phyloP scores from a whole-genome alignment of 1,284 basidiomycete genomes.

The Meira nashicola region DNA sequence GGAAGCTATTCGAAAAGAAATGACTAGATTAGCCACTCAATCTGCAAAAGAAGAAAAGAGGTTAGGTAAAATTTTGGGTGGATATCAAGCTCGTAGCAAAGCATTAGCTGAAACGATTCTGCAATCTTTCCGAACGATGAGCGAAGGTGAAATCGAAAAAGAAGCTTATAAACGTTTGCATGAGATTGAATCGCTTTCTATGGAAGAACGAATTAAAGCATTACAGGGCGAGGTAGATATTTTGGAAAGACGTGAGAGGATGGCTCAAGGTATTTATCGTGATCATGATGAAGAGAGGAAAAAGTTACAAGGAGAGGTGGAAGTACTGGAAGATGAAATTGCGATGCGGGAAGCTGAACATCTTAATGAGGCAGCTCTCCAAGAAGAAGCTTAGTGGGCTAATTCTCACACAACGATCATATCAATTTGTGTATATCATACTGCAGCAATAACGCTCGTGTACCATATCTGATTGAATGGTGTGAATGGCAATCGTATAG shows the following conservation, averaged over 20 bases:
- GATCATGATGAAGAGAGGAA: constrained; percentile 27
- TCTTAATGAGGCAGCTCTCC: constrained; percentile 20
- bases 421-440: background rate
- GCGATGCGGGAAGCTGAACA: constrained; percentile 47
- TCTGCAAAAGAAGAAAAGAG: constrained; percentile 88
- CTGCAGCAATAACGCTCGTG: background rate
- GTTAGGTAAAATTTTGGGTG: constrained; percentile 77
- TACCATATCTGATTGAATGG: background rate
- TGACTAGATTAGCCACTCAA: constrained; percentile 76
- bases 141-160: constrained; percentile 25
- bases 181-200: constrained; percentile 35
- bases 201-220: constrained; percentile 33
- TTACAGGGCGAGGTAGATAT: constrained; percentile 35
- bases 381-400: background rate
- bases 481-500: background rate
- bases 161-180: constrained; percentile 35
- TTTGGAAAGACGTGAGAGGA: constrained; percentile 27
- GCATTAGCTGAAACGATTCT: constrained; percentile 60
- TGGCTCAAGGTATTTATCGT: constrained; percentile 38
- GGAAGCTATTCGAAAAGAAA: constrained; percentile 64
- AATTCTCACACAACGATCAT: background rate
- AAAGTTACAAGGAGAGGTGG: constrained; percentile 31
- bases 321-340: constrained; percentile 40
- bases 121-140: constrained; percentile 23
- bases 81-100: constrained; percentile 75